These are phyloP conservation scores for Yamadazyma atlantica DNA, from an alignment of 1,139 yeast species.

Conservation along the genomic window DNA sequence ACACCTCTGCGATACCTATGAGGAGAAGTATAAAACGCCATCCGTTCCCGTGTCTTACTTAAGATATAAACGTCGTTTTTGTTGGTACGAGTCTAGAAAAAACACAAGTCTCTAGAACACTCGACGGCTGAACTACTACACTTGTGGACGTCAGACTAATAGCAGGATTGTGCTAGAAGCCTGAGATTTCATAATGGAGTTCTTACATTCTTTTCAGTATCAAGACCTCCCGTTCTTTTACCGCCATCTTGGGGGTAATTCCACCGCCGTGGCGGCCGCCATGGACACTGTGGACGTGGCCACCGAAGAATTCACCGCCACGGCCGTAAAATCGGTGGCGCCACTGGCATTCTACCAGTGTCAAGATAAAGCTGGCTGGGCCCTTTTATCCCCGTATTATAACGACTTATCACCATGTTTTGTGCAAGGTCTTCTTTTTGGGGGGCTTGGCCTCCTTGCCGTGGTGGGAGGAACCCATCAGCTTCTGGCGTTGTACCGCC, in stretches of 20 bases:
- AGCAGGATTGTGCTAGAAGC: no score
- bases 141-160: no score
- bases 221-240: slow-evolving; percentile 15
- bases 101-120: no score
- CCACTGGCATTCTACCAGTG: slow-evolving; percentile 9
- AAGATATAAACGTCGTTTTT: no score
- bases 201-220: slow-evolving; percentile 12
- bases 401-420: slow-evolving; percentile 83
- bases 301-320: no score
- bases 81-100: no score
- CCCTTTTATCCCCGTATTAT: slow-evolving; percentile 58
- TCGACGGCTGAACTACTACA: no score
- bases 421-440: slow-evolving; percentile 65
- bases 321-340: no score
- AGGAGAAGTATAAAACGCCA: no score
- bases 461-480: slow-evolving; percentile 54
- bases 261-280: background rate
- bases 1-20: no score
- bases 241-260: background rate
- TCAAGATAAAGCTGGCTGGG: slow-evolving; percentile 62
- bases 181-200: slow-evolving; percentile 12
- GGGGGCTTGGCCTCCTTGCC: slow-evolving; percentile 51
- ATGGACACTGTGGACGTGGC: background rate
- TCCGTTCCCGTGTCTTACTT: no score
- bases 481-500: slow-evolving; percentile 33